Percentiles rank a stretch among this genome's conserved stretches.
Conservation (phyloP, 805 yeast species). For the Torulaspora indica region DNA sequence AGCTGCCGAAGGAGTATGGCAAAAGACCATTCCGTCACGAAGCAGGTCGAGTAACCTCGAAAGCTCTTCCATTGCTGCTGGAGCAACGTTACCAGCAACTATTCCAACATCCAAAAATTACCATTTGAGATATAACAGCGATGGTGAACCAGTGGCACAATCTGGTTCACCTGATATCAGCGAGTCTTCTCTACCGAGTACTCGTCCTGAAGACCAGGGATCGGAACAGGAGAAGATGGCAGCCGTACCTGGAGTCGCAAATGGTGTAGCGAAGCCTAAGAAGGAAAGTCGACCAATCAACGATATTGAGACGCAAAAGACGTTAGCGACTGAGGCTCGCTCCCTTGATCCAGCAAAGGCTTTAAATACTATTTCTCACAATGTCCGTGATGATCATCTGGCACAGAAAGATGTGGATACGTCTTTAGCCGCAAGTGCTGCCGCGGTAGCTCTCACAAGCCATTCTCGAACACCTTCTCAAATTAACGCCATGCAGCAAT, state of each 20-base stretch:
- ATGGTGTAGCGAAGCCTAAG: background rate
- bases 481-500: constrained; percentile 14
- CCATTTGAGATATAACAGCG: constrained; percentile 18
- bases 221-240: background rate
- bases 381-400: background rate
- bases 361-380: background rate
- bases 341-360: constrained; percentile 5
- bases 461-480: constrained; percentile 9
- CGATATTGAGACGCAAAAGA: background rate
- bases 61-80: constrained; percentile 23
- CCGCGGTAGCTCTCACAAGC: background rate
- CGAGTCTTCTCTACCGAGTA: constrained; percentile 4
- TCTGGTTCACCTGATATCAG: constrained; percentile 7
- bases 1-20: background rate
- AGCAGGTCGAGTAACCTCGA: constrained; percentile 4
- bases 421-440: constrained; percentile 3
- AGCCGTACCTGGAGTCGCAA: background rate
- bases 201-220: background rate
- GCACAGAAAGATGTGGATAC: background rate
- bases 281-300: background rate
- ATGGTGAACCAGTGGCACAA: constrained; percentile 11
- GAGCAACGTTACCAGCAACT: constrained; percentile 34
- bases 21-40: background rate
- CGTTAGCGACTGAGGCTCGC: background rate
- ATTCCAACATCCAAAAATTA: constrained; percentile 35